Base-by-base conservation (phyloP, 2,329 filamentous ascomycete genomes). In the Juglanconis sp. region DNA sequence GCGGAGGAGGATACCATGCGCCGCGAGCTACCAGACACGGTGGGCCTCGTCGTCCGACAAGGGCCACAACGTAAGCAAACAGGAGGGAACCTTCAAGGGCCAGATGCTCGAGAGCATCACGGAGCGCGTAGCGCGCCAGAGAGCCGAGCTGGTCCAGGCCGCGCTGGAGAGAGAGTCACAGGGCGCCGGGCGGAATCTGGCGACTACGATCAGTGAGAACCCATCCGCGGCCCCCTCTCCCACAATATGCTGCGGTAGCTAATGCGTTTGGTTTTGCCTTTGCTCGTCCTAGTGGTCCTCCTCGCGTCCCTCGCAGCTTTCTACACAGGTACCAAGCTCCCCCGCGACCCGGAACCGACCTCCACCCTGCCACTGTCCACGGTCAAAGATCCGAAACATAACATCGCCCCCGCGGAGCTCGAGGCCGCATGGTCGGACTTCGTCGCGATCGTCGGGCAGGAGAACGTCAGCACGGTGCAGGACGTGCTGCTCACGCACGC, bases 371-470 rank as follows among this genome's bases (percentile, higher is more conserved):
- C 86, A 32, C 79, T 89, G 7, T 71, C 72, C 62, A 77, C 79
- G 55, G 76, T 79, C 10, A 76, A 68, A 34, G 70, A 80, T n/a
- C 82, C 82, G 9, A 74, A 74, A 66, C 84, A 88, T 73, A 83
- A 87, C 67, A 79, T 79, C 57, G 81, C 81, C 64, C 80, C 84
- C 61, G 79, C 84, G 66, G 87, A 89, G 68, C 81, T 90, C 68
- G 84, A 88, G 74, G 85, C 87, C 32, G 85, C 87, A 3, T 89
- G 87, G 87, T 76, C 84, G n/a, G 87, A 90, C 73, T 87, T 90
- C 63, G 81, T 81, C 58, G 80, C 79, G 57, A 80, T 89, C 53
- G 80, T 89, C 3, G 87, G 87, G 65, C 79, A 81, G 69, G 84
- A 87, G 13, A 80, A 88, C 66, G 85, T 90, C 59, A 87, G 83